A percentile compares a stretch with the other conserved stretches of the same genome.
Evolutionary conservation across 1,284 basidiomycete genomes (phyloP).

Genomic region (Takashimella koratensis): DNA sequence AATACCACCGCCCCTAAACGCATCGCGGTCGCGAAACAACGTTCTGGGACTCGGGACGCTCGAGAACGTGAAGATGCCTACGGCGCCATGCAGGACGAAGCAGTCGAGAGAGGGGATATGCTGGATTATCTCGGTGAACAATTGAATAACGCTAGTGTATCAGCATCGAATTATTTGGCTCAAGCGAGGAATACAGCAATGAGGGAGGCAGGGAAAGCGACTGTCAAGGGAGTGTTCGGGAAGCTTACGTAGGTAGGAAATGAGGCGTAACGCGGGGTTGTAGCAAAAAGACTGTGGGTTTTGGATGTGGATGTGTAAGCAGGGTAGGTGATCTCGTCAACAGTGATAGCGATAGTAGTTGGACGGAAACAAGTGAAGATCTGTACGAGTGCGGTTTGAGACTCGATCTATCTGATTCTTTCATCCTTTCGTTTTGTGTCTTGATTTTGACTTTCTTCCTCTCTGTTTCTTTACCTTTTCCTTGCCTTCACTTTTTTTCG

Average conservation of each 20-base stretch:
- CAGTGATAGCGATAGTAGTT: too few relatives aligned
- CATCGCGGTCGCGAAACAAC: conserved; percentile 26
- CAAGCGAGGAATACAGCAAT: conserved; percentile 43
- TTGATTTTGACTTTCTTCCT: too few relatives aligned
- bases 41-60: conserved; percentile 20
- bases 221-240: conserved; percentile 37
- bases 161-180: conserved; percentile 34
- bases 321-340: too few relatives aligned
- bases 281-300: too few relatives aligned
- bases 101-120: conserved; percentile 31
- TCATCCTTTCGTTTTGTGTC: too few relatives aligned
- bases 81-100: conserved; percentile 40
- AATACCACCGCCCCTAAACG: conserved; percentile 16
- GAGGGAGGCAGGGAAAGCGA: conserved; percentile 45
- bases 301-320: too few relatives aligned
- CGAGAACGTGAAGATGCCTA: conserved; percentile 45
- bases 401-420: too few relatives aligned
- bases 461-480: too few relatives aligned
- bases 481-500: too few relatives aligned
- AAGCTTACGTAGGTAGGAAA: conserved; percentile 38
- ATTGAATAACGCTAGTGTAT: conserved; percentile 33
- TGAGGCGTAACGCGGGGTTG: too few relatives aligned
- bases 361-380: too few relatives aligned
- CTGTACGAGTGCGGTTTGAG: too few relatives aligned
- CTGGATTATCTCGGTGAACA: conserved; percentile 37